These are phyloP conservation scores for Trypanosoma brucei DNA, from an alignment of 208 protist species.

Conservation along the genomic window DNA sequence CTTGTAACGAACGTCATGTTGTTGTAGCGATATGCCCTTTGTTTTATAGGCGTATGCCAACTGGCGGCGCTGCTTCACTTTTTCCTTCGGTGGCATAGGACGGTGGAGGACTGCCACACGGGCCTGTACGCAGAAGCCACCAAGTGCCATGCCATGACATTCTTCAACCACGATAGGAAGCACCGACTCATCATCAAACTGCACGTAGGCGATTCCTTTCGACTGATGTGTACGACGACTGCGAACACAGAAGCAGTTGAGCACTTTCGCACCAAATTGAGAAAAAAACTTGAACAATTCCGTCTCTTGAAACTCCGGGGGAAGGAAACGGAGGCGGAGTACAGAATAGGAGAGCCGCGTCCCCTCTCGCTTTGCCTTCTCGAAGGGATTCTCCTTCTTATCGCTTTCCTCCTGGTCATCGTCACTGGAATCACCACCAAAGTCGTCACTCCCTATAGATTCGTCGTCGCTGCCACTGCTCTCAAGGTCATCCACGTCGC, in stretches of 20 bases:
- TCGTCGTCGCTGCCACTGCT: conserved; percentile 27
- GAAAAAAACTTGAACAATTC: conserved; percentile 85
- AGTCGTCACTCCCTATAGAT: conserved; percentile 24
- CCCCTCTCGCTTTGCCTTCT: conserved; percentile 29
- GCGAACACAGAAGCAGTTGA: conserved; percentile 88
- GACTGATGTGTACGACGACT: conserved; percentile 82
- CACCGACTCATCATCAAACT: conserved; percentile 71
- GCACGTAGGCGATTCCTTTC: conserved; percentile 83
- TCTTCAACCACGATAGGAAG: conserved; percentile 75
- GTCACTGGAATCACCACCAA: conserved; percentile 20
- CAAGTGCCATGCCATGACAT: conserved; percentile 84
- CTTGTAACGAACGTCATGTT: conserved; percentile 60
- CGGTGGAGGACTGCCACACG: conserved; percentile 56
- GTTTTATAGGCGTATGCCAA: conserved; percentile 71
- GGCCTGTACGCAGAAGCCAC: conserved; percentile 63
- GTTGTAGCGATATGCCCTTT: conserved; percentile 48
- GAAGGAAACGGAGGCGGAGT: conserved; percentile 78
- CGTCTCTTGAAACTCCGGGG: conserved; percentile 80
- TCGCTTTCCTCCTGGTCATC: conserved; percentile 8
- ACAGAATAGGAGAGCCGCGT: conserved; percentile 47
- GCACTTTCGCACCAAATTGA: conserved; percentile 78
- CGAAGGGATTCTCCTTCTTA: conserved; percentile 34
- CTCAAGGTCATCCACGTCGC: conserved; percentile 5
- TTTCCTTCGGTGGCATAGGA: conserved; percentile 68
- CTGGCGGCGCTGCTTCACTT: conserved; percentile 40